Evolutionary conservation across 768 basidiomycete species (phyloP).

Genomic region (Tylopilus felleus): DNA sequence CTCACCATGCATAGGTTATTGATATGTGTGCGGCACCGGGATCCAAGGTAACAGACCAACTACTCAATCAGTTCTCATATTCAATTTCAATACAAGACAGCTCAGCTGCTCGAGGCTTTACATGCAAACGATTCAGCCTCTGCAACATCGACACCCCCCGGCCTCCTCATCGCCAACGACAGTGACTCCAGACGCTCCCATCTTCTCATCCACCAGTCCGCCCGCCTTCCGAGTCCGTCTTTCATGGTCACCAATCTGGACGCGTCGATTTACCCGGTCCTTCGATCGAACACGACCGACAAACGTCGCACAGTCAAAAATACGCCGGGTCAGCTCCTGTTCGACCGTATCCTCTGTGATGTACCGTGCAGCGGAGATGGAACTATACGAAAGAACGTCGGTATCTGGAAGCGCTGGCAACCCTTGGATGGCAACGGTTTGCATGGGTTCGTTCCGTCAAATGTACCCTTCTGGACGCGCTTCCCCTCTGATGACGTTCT

Average conservation of each 20-base stretch:
- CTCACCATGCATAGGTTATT: constrained; percentile 52
- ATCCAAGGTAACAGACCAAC: constrained; percentile 62
- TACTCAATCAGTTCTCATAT: neutral
- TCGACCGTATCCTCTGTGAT: constrained; percentile 93
- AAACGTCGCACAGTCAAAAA: constrained; percentile 35
- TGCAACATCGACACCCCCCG: constrained; percentile 68
- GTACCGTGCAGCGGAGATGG: constrained; percentile 99
- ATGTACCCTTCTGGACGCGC: neutral
- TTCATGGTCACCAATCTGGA: constrained; percentile 96
- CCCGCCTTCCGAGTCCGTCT: constrained; percentile 85
- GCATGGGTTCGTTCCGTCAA: constrained; percentile 58
- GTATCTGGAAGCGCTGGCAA: constrained; percentile 93
- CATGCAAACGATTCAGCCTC: constrained; percentile 73
- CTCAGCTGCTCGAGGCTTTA: constrained; percentile 92
- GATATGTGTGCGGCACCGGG: constrained; percentile 99
- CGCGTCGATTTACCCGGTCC: constrained; percentile 78
- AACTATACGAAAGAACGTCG: constrained; percentile 89
- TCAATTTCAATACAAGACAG: constrained; percentile 52
- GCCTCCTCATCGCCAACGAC: constrained; percentile 93
- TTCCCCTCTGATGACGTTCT: constrained; percentile 7
- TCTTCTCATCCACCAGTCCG: constrained; percentile 96
- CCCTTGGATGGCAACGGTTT: constrained; percentile 87
- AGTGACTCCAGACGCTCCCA: constrained; percentile 92
- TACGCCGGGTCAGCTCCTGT: constrained; percentile 56
- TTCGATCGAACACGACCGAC: constrained; percentile 35